Evolutionary conservation across 1,284 basidiomycete species (phyloP).

Genomic region (Heliocybe sulcata): DNA sequence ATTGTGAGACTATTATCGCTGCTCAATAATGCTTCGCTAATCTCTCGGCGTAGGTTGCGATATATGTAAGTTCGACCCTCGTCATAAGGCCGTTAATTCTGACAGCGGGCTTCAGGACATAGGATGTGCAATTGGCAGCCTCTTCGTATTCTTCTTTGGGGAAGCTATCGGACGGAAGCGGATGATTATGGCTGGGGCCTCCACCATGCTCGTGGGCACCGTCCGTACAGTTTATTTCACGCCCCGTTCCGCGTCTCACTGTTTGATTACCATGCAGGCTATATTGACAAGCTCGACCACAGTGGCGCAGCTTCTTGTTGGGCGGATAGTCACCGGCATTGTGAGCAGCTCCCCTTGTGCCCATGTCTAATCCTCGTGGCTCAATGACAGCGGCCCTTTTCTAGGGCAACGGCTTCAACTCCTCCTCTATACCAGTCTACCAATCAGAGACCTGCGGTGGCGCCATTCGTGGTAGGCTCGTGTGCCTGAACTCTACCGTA

Average conservation of each 20-base stretch:
- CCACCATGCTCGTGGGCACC: conserved; percentile 38
- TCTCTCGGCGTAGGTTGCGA: conserved; percentile 14
- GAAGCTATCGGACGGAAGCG: conserved; percentile 32
- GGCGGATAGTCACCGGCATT: conserved; percentile 45
- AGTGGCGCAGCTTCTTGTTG: conserved; percentile 37
- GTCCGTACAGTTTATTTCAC: conserved; percentile 17
- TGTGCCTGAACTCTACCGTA: conserved; percentile 38
- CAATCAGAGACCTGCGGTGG: conserved; percentile 41
- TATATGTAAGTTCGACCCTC: conserved; percentile 12
- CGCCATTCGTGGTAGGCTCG: conserved; percentile 36
- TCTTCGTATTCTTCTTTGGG: conserved; percentile 32
- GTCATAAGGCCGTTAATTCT: not conserved
- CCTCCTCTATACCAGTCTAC: conserved; percentile 33
- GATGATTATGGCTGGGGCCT: conserved; percentile 33
- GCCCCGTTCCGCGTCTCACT: not conserved
- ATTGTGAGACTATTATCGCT: conserved; percentile 25
- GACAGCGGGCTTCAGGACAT: conserved; percentile 23
- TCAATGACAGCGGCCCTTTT: not conserved
- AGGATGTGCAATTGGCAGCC: conserved; percentile 30
- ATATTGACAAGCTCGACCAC: conserved; percentile 30
- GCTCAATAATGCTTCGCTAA: not conserved
- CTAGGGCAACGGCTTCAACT: conserved; percentile 41
- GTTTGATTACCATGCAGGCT: conserved; percentile 12
- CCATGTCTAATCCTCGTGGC: not conserved
- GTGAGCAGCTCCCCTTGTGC: conserved; percentile 11